These are phyloP conservation scores for Trichoderma gamsii DNA, from an alignment of 495 filamentous ascomycete species.

Conservation along the genomic window DNA sequence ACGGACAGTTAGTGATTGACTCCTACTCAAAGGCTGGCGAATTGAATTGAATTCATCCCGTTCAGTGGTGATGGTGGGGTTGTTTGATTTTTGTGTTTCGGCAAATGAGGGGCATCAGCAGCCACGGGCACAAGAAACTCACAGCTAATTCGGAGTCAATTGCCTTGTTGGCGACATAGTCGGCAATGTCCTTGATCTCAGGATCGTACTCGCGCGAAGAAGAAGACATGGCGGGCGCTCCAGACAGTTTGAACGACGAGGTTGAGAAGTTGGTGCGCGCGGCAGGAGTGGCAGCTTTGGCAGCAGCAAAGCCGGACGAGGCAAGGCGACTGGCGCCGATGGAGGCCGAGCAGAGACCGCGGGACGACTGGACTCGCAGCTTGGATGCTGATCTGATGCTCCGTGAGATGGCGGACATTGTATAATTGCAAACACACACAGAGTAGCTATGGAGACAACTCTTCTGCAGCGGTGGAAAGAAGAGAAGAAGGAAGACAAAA, in stretches of 20 bases:
- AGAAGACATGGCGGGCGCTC: constrained; percentile 42
- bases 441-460: too few relatives aligned
- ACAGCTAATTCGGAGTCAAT: constrained; percentile 90
- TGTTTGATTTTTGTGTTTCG: not conserved
- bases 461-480: too few relatives aligned
- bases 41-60: too few relatives aligned
- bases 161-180: constrained; percentile 86
- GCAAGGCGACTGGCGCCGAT: constrained; percentile 21
- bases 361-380: constrained; percentile 26
- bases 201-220: constrained; percentile 65
- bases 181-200: constrained; percentile 90
- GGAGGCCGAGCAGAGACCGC: constrained; percentile 14
- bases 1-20: constrained; percentile 13
- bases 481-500: not conserved
- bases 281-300: constrained; percentile 18
- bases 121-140: constrained; percentile 30
- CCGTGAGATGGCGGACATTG: constrained; percentile 30
- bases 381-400: constrained; percentile 29
- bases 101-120: not conserved
- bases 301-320: constrained; percentile 24
- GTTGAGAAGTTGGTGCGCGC: constrained; percentile 46
- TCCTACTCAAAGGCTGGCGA: not conserved
- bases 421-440: constrained; percentile 8
- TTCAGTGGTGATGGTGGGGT: not conserved
- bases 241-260: constrained; percentile 48